These are phyloP conservation scores for Lojkania enalia DNA, from an alignment of 2,329 filamentous ascomycete species.

Conservation along the genomic window DNA sequence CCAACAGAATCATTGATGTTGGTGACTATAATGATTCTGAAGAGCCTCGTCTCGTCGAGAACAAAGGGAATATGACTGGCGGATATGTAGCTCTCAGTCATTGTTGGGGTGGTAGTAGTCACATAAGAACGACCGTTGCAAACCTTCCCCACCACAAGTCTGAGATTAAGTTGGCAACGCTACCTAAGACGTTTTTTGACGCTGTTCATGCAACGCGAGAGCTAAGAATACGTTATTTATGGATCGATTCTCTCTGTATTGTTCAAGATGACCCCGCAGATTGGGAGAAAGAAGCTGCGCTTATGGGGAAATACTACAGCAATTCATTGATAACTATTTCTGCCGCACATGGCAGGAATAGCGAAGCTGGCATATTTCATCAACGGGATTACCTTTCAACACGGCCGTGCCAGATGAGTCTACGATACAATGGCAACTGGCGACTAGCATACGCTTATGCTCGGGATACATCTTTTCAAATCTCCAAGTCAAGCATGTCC, in stretches of 20 bases:
- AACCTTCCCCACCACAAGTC: not conserved
- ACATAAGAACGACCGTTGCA: not conserved
- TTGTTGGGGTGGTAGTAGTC: not conserved
- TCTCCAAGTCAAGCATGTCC: not conserved
- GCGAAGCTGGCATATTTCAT: not conserved
- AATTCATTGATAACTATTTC: conserved; percentile 2
- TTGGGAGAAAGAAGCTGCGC: conserved; percentile 1
- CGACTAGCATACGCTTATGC: conserved; percentile 2
- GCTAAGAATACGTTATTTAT: not conserved
- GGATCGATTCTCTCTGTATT: too few species aligned
- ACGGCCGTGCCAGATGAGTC: not conserved
- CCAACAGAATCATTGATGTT: not conserved
- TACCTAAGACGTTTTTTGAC: not conserved
- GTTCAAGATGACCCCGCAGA: conserved; percentile 1
- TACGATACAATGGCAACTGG: not conserved
- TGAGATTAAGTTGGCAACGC: not conserved
- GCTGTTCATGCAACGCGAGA: not conserved
- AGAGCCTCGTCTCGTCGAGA: not conserved
- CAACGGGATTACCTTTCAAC: not conserved
- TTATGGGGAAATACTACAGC: conserved; percentile 1
- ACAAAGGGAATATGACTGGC: not conserved
- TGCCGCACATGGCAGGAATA: not conserved
- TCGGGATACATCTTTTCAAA: conserved; percentile 1
- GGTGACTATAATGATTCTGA: not conserved
- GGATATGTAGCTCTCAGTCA: not conserved